These are phyloP conservation scores for Darksidea phi DNA, from an alignment of 495 filamentous ascomycete species.

Conservation along the genomic window DNA sequence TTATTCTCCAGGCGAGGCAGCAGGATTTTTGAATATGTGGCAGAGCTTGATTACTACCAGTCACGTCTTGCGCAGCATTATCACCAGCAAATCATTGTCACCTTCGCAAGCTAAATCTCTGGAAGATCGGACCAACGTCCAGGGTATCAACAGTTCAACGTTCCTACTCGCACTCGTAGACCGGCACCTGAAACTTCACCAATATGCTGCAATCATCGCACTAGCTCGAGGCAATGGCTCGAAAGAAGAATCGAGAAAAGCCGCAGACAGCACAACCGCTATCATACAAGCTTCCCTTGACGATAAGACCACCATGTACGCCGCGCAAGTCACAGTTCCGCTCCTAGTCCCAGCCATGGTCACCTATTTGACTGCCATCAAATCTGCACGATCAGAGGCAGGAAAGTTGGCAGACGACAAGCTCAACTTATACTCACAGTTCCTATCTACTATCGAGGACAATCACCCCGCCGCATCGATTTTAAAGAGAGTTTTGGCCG, in stretches of 20 bases:
- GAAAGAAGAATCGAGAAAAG: background rate
- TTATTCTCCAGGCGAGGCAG: background rate
- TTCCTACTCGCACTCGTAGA: background rate
- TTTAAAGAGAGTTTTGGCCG: background rate
- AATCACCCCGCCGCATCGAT: conserved; percentile 10
- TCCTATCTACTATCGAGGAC: background rate
- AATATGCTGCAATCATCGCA: conserved; percentile 6
- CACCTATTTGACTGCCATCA: background rate
- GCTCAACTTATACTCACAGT: background rate
- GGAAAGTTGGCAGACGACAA: background rate
- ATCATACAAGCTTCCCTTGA: background rate
- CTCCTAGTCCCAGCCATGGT: conserved; percentile 12
- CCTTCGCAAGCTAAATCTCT: background rate
- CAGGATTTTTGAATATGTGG: conserved; percentile 1
- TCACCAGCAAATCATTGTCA: conserved; percentile 3
- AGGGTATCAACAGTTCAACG: background rate
- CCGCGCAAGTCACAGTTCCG: conserved; percentile 1
- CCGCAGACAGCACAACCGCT: conserved; percentile 2
- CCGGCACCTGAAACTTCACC: conserved; percentile 10
- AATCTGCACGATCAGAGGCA: background rate
- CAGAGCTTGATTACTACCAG: conserved; percentile 4
- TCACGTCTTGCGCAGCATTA: background rate
- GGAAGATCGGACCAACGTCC: background rate
- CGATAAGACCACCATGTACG: conserved; percentile 5
- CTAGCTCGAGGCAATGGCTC: background rate